Evolutionary conservation across 345 rosid species (phyloP), one percentile per base, ranked within the genome.

Genomic region (Punica granatum): DNA sequence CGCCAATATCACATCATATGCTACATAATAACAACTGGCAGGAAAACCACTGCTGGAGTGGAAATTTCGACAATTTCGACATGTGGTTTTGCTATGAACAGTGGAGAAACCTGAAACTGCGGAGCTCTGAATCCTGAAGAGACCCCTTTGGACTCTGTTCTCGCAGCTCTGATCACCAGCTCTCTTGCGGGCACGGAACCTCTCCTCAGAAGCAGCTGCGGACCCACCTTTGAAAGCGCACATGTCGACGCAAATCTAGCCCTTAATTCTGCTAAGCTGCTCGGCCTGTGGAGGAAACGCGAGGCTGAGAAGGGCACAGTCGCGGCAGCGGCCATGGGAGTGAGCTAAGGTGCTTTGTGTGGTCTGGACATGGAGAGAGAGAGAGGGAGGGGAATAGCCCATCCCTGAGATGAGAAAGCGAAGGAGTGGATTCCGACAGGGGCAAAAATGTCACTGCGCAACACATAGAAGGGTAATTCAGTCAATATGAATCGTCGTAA

Each of bases 121-220:
- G 95, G 92, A 53, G 92, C 86, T 62, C 89, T 84, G 78, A 53
- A 82, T 42, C 96, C 92, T 37, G 86, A 66, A 6, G 89, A 78
- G 35, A 69, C 88, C 28, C 87, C 86, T 32, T 82, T 41, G 48
- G 96, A 88, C 73, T 85, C 88, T 0, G 72, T 75, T 72, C 88
- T 82, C 13, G 93, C 88, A 61, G 92, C 92, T 46, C 90, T 86
- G 67, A 86, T 68, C 36, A 74, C 65, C n/a, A 84, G 70, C 69
- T 72, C 83, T 48, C 77, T 62, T 44, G 80, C 39, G 58, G 75
- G 70, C 41, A 63, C 69, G 67, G 67, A 63, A 72, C 46, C 63
- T 63, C 81, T 73, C 56, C 69, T 75, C 65, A 68, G 82, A 71
- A 53, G 77, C 11, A 9, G 66, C 48, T 23, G 16, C 43, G 65